Evolutionary conservation across 768 basidiomycete genomes (phyloP).

Genomic region (Agrocybe praecox): DNA sequence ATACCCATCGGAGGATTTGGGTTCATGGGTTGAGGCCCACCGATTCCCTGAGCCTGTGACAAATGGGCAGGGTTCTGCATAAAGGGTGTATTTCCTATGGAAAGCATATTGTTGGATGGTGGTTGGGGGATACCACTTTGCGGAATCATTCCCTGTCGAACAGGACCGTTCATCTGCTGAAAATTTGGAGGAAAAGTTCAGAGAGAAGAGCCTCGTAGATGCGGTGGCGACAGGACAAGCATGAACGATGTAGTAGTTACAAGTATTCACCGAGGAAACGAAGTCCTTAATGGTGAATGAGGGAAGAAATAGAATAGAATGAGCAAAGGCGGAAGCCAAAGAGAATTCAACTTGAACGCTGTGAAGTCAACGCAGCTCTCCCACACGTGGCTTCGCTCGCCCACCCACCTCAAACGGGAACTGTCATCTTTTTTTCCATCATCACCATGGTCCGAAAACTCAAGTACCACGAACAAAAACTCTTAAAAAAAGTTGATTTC

Average conservation of each 20-base stretch:
- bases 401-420: slow-evolving; percentile 19
- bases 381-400: slow-evolving; percentile 39
- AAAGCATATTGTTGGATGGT: slow-evolving; percentile 32
- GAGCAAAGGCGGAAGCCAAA: slow-evolving; percentile 4
- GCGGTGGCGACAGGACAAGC: slow-evolving; percentile 3
- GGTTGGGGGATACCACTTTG: slow-evolving; percentile 42
- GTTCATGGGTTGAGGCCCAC: slow-evolving; percentile 30
- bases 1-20: slow-evolving; percentile 39
- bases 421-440: slow-evolving; percentile 1
- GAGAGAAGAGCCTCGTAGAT: slow-evolving; percentile 1
- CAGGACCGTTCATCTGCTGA: slow-evolving; percentile 48
- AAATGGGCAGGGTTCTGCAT: slow-evolving; percentile 41
- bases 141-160: slow-evolving; percentile 51
- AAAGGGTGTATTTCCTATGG: slow-evolving; percentile 31
- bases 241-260: slow-evolving; percentile 13
- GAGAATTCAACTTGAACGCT: slow-evolving; percentile 24
- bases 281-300: neutral
- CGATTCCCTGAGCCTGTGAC: slow-evolving; percentile 33
- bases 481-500: slow-evolving; percentile 97
- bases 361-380: slow-evolving; percentile 20
- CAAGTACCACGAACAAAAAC: slow-evolving; percentile 94
- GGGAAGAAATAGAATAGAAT: slow-evolving; percentile 1
- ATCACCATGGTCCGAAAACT: slow-evolving; percentile 85
- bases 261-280: neutral
- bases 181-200: neutral